Base-by-base conservation (phyloP, 1,139 yeast genomes). In the Blastobotrys persicus region DNA sequence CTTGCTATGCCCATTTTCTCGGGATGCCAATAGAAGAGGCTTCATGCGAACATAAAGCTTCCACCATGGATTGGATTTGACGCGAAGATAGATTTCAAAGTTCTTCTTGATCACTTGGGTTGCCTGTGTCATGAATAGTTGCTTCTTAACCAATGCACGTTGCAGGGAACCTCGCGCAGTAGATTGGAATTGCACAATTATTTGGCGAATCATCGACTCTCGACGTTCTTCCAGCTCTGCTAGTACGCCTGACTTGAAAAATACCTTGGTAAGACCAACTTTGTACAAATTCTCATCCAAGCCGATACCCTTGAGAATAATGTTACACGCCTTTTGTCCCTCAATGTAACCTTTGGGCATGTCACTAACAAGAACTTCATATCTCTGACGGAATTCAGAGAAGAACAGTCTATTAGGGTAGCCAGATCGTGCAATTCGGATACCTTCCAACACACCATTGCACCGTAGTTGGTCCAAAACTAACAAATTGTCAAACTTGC, bases 381-480 rank as follows among this genome's bases (percentile, higher is more conserved):
- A 94, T 49, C 96, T 76, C 47, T 73, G 77, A 51, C 79, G 80
- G 68, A 94, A 92, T 49, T 88, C 95, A 42, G 82, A 79, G 66
- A 91, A 92, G 44, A 84, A 79, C 65, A 92, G 79, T 57, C 97
- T 79, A 67, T 94, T 94, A 1, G 99, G 98, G 65, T 86, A 94
- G 2, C 99, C 99, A 13, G 96, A 91, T 57, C 99, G 77, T 0
- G 98, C 96, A 55, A 94, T 92, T 68, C 98, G 78, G 40, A 94
- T 94, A 55, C 99, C 99, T 73, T 94, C 99, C 45, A 94, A 72
- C 12, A 94, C 99, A 77, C 99, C 99, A 65, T 94, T 94, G 65
- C 98, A 94, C 55, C 97, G 77, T 53, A 94, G 75, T 68, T 94
- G 99, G 53, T 87, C 92, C 46, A 92, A 72, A 2, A 94, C 96